These are phyloP conservation scores for Limnomonas spitsbergensis DNA, from an alignment of 139 green algal species.

Conservation along the genomic window DNA sequence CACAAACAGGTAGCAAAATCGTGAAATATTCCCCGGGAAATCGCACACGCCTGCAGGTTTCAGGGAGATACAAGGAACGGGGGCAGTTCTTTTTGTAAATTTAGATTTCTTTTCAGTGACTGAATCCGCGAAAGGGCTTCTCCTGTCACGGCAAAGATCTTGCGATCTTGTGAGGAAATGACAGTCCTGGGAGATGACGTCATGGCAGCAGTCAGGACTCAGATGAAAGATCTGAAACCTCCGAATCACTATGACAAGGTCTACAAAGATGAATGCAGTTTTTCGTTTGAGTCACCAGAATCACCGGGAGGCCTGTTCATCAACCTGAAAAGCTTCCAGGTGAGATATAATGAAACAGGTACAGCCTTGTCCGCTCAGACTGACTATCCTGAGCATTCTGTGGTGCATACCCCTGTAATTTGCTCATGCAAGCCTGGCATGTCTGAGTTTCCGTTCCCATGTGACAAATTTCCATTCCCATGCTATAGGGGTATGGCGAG, in stretches of 20 bases:
- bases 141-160: no score
- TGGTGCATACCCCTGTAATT: background rate
- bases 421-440: background rate
- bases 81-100: no score
- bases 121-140: no score
- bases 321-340: slow-evolving; percentile 79
- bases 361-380: background rate
- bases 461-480: background rate
- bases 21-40: no score
- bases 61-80: no score
- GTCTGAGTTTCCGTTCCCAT: background rate
- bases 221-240: no score
- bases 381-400: background rate
- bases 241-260: slow-evolving; percentile 64
- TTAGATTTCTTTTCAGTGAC: no score
- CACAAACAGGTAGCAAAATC: no score
- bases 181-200: no score
- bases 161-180: no score
- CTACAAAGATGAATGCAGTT: slow-evolving; percentile 91
- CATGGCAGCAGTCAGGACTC: no score
- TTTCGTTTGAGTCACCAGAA: slow-evolving; percentile 77
- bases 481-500: slow-evolving; percentile 64
- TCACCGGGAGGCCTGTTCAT: slow-evolving; percentile 82
- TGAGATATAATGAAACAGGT: background rate
- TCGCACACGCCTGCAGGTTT: no score